phyloP scores from a whole-genome alignment of 169 alveolate species.

The Plasmodium billcollinsi region DNA sequence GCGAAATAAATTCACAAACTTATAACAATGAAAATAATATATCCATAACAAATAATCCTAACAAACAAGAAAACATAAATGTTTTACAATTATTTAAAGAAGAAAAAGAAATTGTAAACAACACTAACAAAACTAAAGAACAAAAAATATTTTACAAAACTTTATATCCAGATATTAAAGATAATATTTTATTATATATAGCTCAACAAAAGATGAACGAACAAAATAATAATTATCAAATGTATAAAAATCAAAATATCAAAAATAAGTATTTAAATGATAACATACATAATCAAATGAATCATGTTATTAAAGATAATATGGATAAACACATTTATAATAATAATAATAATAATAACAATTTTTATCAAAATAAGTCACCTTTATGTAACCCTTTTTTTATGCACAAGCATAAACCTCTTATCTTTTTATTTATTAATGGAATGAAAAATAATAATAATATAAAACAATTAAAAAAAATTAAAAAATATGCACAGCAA shows the following conservation, averaged over 20 bases:
- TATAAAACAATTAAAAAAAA: slow-evolving; percentile 41
- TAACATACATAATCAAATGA: no score
- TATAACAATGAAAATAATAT: not conserved
- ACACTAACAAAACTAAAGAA: not conserved
- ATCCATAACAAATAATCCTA: not conserved
- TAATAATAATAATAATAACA: slow-evolving; percentile 24
- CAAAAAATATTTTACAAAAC: slow-evolving; percentile 28
- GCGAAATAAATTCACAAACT: not conserved
- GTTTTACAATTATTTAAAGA: slow-evolving; percentile 37
- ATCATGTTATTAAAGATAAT: no score
- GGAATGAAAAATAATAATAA: slow-evolving; percentile 34
- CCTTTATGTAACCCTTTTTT: slow-evolving; percentile 70
- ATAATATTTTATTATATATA: slow-evolving; percentile 35
- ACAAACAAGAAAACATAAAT: slow-evolving; percentile 2
- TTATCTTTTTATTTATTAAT: slow-evolving; percentile 56
- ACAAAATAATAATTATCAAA: not conserved
- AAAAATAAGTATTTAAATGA: not conserved
- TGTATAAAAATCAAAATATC: not conserved
- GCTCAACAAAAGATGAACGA: slow-evolving; percentile 59
- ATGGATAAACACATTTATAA: no score
- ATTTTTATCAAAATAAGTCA: slow-evolving; percentile 18
- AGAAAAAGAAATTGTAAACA: not conserved
- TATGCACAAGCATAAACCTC: slow-evolving; percentile 72
- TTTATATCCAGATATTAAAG: slow-evolving; percentile 32
- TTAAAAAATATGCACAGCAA: slow-evolving; percentile 78